Conservation (phyloP, 257 asterid genomes). For the Solanum pinnatisectum region DNA sequence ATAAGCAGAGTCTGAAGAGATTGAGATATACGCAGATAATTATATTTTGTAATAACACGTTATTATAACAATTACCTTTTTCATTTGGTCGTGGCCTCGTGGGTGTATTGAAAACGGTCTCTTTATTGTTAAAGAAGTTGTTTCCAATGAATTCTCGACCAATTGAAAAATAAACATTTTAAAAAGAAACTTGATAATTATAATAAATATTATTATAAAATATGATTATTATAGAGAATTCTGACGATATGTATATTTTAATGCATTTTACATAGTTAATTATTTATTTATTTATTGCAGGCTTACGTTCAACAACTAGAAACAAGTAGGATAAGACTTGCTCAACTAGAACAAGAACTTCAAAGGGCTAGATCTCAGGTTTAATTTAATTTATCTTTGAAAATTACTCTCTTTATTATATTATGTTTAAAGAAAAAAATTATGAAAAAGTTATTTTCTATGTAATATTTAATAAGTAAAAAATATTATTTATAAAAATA, state of each 20-base stretch:
- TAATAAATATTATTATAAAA: too few species aligned
- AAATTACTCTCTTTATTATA: not conserved
- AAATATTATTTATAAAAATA: not conserved
- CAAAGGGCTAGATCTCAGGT: slow-evolving; percentile 94
- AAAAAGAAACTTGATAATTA: not conserved
- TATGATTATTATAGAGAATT: not conserved
- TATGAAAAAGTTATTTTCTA: not conserved
- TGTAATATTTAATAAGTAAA: not conserved
- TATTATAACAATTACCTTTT: too few species aligned
- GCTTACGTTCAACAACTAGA: slow-evolving; percentile 96
- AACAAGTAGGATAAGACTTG: slow-evolving; percentile 80
- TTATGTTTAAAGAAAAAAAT: too few species aligned
- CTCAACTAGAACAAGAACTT: slow-evolving; percentile 92
- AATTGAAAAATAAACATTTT: too few species aligned
- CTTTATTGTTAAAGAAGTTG: not conserved
- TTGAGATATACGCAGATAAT: too few species aligned
- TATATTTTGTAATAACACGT: not conserved
- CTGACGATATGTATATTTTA: too few species aligned
- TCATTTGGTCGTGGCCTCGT: not conserved
- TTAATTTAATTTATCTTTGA: not conserved
- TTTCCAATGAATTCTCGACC: too few species aligned
- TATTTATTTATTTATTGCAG: slow-evolving; percentile 19
- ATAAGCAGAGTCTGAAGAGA: not conserved
- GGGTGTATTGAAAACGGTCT: too few species aligned
- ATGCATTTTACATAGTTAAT: not conserved